Evolutionary conservation across 164 flowering plant genomes (phyloP), one percentile per base, ranked within the genome.

Genomic region (Umbellularia californica): DNA sequence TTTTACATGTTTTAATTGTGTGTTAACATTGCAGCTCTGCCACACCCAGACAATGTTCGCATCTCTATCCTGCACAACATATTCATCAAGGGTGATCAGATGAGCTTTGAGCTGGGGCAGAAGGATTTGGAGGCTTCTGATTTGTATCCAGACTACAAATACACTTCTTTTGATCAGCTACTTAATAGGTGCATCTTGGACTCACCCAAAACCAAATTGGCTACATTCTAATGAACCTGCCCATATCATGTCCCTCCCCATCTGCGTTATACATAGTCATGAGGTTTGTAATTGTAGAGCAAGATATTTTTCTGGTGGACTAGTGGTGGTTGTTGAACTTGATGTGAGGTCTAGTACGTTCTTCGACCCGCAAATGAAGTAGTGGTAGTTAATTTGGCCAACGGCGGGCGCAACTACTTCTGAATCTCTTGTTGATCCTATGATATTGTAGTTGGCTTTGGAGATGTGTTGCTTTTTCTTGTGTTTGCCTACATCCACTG

Each of bases 81-180:
- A 28, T 84, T 84, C 72, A 69, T 86, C 14, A 81, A 81, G 68
- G 88, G 88, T 1, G 86, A 75, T 55, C 83, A 80, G 52, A 72
- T 50, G 72, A 79, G 82, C 68, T 82, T 75, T 64, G 78, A 81
- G 10, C 65, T 84, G 4, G 52, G 47, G 3, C 81, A 80, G 35
- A 70, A 81, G 9, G 86, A 86, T 55, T 51, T 86, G 64, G 86
- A 86, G 70, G 84, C 84, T 2, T 86, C 88, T 1, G 25, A 70
- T 12, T 58, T 86, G 24, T 86, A 82, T 68, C 86, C 88, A 0
- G 83, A 84, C 2, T 72, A 81, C 68, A 72, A 81, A 22, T 84
- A 84, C 76, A 82, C 85, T 24, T 74, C 83, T 4, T 74, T 85
- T 35, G 85, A 82, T 65, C 25, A 67, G n/a, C 80, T 79, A 24